Evolutionary conservation across 768 basidiomycete genomes (phyloP), one percentile per base, ranked within the genome.

Genomic region (Pulveroboletus frians): DNA sequence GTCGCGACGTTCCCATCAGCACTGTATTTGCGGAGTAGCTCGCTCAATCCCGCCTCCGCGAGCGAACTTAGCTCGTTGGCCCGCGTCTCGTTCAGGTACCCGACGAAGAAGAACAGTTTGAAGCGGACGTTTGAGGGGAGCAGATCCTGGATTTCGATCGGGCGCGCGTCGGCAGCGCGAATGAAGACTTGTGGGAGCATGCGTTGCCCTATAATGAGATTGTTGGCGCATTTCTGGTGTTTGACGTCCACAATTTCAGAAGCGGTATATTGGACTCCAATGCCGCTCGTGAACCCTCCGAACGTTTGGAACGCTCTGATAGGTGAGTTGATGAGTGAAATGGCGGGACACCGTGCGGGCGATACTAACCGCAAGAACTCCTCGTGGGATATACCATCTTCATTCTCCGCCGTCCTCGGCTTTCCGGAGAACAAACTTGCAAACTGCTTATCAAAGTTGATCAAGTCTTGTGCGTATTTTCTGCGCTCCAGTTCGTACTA

Each of bases 401-500:
- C 60, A 41, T 73, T 66, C 15, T 64, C 64, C 30, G 68, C 66
- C 5, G 79, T 80, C 29, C 73, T 71, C 4, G 84, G 81, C 61
- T 84, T 84, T 34, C 78, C 78, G 18, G 84, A 86, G 62, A 85
- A 86, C n/a, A 86, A 67, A 13, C 72, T 70, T 8, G 83, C 73
- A 52, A 81, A 84, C 50, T 83, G 60, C 55, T 77, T 79, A 61
- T 89, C 87, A 57, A 85, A 88, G 42, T 76, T 56, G 50, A 88
- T 88, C 50, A 91, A 72, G 49, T 87, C 84, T 64, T 83, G 76
- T 0, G 88, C 86, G 50, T 79, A 85, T 55, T 76, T 77, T 43
- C 77, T 74, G 23, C 88, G 73, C 58, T 91, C 88, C 23, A 69
- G 51, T 62, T 87, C 83, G 60, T 88, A 87, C 85, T 86, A 35